Percentiles rank a stretch among this genome's conserved stretches.
phyloP scores from a whole-genome alignment of 305 asterid species.

The Solanum hybrid region DNA sequence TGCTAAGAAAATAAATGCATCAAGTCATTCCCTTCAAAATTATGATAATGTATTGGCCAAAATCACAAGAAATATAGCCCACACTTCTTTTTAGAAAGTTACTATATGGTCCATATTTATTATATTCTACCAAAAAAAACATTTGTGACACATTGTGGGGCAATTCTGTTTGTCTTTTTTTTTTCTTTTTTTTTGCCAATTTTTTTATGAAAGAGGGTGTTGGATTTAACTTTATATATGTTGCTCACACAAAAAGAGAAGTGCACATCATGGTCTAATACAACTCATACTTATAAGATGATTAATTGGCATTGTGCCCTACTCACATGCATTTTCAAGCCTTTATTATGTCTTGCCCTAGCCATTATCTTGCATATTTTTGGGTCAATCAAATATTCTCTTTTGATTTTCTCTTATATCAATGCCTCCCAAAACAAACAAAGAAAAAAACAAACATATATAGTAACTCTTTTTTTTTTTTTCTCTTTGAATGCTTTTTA shows the following conservation, averaged over 20 bases:
- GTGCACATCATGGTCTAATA: background rate
- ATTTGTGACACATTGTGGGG: background rate
- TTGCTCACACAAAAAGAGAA: background rate
- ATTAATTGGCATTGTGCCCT: background rate
- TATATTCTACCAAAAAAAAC: background rate
- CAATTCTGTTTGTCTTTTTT: background rate
- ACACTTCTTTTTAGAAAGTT: background rate
- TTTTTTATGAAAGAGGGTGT: background rate
- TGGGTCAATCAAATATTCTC: background rate
- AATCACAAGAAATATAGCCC: background rate
- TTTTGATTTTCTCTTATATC: background rate
- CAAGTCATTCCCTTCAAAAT: background rate
- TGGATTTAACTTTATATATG: background rate
- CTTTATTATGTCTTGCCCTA: too few species aligned
- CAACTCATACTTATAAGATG: conserved; percentile 1
- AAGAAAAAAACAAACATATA: background rate
- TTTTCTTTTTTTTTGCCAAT: background rate
- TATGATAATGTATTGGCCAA: background rate
- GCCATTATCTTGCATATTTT: background rate
- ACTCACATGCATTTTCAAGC: conserved; percentile 11
- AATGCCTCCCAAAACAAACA: background rate
- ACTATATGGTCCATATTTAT: background rate
- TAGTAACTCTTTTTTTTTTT: background rate
- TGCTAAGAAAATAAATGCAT: background rate
- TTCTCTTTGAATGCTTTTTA: background rate